phyloP scores from a whole-genome alignment of 257 asterid species.

The Petunia secreta region DNA sequence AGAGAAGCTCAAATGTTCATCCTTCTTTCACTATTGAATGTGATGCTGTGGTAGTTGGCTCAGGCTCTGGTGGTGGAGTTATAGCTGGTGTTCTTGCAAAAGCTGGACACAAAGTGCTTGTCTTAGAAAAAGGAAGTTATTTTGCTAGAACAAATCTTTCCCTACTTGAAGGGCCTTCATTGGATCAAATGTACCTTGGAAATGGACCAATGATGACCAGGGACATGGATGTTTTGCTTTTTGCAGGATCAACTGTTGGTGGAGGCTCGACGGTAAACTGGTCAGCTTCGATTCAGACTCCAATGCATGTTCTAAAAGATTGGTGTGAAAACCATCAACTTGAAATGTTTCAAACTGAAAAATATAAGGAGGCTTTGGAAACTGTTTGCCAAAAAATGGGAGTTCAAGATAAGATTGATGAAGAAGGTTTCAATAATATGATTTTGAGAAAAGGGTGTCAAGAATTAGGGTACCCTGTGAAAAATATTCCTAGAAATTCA shows the following conservation, averaged over 20 bases:
- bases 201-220: conserved; percentile 54
- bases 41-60: no score
- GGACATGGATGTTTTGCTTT: no score
- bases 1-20: conserved; percentile 36
- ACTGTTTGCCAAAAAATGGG: conserved; percentile 40
- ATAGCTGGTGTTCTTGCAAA: no score
- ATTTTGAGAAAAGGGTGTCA: conserved; percentile 51
- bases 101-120: no score
- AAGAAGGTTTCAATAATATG: conserved; percentile 65
- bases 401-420: conserved; percentile 46
- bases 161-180: conserved; percentile 42
- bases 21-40: conserved; percentile 24
- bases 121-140: no score
- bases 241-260: no score
- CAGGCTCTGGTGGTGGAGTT: no score
- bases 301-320: conserved; percentile 59
- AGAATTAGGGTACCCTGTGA: no score
- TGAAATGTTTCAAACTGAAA: conserved; percentile 37
- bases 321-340: conserved; percentile 57
- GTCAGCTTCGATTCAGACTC: not conserved
- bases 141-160: no score
- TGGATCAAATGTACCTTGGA: conserved; percentile 76
- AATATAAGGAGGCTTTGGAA: conserved; percentile 42
- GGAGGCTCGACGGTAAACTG: no score
- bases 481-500: no score